Evolutionary conservation across 352 stramenopile genomes (phyloP).

Genomic region (Phytophthora pini): DNA sequence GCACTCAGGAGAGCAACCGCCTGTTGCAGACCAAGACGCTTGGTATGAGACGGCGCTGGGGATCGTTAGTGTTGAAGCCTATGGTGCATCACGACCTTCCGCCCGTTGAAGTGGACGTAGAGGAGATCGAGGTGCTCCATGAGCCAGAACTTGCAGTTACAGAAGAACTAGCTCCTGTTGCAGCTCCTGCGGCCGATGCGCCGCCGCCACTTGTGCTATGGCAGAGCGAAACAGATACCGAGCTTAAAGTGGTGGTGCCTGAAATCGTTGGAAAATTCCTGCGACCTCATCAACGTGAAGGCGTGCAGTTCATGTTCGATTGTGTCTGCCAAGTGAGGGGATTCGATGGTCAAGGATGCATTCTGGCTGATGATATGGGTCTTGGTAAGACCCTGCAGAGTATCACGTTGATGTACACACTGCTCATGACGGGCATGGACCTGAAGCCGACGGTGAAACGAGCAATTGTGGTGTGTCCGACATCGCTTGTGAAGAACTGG

Average conservation of each 20-base stretch:
- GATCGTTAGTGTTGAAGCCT: slow-evolving; percentile 49
- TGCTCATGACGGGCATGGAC: slow-evolving; percentile 78
- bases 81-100: slow-evolving; percentile 73
- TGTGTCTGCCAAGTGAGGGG: slow-evolving; percentile 86
- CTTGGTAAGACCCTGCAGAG: slow-evolving; percentile 90
- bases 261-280: slow-evolving; percentile 95
- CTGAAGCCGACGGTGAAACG: slow-evolving; percentile 72
- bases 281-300: slow-evolving; percentile 95
- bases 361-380: slow-evolving; percentile 90
- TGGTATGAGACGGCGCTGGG: slow-evolving; percentile 77
- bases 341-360: slow-evolving; percentile 87
- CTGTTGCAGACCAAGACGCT: slow-evolving; percentile 86
- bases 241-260: slow-evolving; percentile 80
- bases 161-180: slow-evolving; percentile 31
- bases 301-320: slow-evolving; percentile 98
- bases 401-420: slow-evolving; percentile 88
- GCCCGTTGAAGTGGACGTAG: slow-evolving; percentile 67
- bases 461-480: slow-evolving; percentile 85
- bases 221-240: slow-evolving; percentile 70
- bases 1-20: slow-evolving; percentile 79
- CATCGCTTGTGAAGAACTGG: slow-evolving; percentile 91
- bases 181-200: slow-evolving; percentile 33
- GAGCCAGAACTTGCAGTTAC: slow-evolving; percentile 29
- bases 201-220: slow-evolving; percentile 83
- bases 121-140: slow-evolving; percentile 52